Percentiles rank a stretch among this genome's conserved stretches.
These are phyloP conservation scores for Nymphaea colorata DNA, from an alignment of 164 flowering plant genomes.

Conservation along the genomic window DNA sequence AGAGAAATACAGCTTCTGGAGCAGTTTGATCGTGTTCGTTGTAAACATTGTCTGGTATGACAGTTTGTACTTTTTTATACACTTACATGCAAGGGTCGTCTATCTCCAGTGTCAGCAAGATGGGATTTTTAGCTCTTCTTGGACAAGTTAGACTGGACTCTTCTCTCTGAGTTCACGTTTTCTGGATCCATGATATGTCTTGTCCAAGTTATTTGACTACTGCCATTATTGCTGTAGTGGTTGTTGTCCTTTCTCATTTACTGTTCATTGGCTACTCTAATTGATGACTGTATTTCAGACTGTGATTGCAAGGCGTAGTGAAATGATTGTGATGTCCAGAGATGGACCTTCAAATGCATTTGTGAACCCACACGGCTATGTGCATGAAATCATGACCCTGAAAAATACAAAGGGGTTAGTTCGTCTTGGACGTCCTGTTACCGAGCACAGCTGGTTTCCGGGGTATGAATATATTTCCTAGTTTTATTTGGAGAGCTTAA, in stretches of 20 bases:
- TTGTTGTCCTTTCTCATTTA: too few species aligned
- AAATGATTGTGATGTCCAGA: constrained; percentile 81
- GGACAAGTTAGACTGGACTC: too few species aligned
- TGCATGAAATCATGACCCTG: constrained; percentile 79
- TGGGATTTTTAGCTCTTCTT: too few species aligned
- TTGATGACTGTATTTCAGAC: constrained; percentile 27
- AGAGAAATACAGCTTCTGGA: constrained; percentile 82
- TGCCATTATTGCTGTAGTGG: too few species aligned
- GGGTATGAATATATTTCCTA: constrained; percentile 37
- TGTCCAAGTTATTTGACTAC: too few species aligned
- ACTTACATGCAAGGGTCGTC: not conserved
- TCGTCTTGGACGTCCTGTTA: constrained; percentile 35
- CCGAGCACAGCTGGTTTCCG: constrained; percentile 91
- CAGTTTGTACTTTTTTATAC: not conserved
- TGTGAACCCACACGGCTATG: constrained; percentile 65
- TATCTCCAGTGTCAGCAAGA: too few species aligned
- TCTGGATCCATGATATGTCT: too few species aligned
- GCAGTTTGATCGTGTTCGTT: constrained; percentile 59
- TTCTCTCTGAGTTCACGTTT: too few species aligned
- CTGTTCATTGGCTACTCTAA: too few species aligned
- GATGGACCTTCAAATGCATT: constrained; percentile 96
- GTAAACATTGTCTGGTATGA: constrained; percentile 74
- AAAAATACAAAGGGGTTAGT: constrained; percentile 55
- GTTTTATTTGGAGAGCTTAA: too few species aligned
- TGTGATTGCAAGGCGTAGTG: constrained; percentile 70